Evolutionary conservation across 2,329 filamentous ascomycete species (phyloP).

Genomic region (Trichoderma sp.): DNA sequence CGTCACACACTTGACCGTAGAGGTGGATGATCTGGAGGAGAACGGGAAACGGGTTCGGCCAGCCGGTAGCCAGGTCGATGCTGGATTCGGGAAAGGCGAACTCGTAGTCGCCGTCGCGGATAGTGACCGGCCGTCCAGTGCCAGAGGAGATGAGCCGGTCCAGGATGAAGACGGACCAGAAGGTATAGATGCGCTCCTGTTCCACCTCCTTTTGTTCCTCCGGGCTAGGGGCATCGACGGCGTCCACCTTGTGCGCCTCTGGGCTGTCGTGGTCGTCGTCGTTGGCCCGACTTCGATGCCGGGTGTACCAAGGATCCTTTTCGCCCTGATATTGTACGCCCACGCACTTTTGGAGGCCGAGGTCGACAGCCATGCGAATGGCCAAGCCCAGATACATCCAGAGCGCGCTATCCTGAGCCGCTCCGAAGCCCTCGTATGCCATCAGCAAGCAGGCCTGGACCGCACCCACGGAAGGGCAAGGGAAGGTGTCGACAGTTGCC

Average conservation of each 20-base stretch:
- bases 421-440: conserved; percentile 87
- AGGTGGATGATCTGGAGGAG: conserved; percentile 83
- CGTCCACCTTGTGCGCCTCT: conserved; percentile 46
- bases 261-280: conserved; percentile 41
- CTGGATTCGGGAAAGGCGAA: conserved; percentile 64
- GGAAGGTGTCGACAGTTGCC: conserved; percentile 80
- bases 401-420: conserved; percentile 82
- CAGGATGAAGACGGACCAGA: conserved; percentile 88
- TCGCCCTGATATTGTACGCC: conserved; percentile 66
- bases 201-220: conserved; percentile 68
- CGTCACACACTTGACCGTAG: conserved; percentile 80
- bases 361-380: conserved; percentile 78
- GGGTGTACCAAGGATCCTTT: conserved; percentile 53
- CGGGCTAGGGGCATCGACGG: conserved; percentile 46
- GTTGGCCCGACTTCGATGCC: conserved; percentile 47
- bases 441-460: conserved; percentile 82
- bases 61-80: conserved; percentile 60
- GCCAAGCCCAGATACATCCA: conserved; percentile 94
- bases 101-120: conserved; percentile 84
- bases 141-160: conserved; percentile 87
- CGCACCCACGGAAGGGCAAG: conserved; percentile 78
- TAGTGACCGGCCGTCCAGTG: conserved; percentile 79
- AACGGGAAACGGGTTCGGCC: conserved; percentile 77
- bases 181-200: conserved; percentile 80
- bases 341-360: conserved; percentile 80